Evolutionary conservation across 2,329 filamentous ascomycete genomes (phyloP), one percentile per base, ranked within the genome.

Genomic region (Fusarium tanahbumbuense): DNA sequence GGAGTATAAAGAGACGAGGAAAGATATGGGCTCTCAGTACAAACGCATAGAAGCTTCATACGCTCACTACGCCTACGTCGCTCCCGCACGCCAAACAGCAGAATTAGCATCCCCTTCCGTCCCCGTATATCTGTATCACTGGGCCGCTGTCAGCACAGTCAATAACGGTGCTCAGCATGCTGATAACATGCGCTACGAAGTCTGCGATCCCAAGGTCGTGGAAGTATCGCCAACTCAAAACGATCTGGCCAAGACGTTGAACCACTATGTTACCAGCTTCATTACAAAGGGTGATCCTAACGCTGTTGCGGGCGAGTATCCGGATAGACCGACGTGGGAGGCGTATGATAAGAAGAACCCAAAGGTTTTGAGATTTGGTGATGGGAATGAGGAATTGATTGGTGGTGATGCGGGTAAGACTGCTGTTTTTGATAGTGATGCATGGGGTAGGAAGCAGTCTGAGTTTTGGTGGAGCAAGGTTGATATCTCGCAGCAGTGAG

Each of bases 41-140:
- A 87, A 85, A 60, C 85, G 86, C 4, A 78, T 86, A 5, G 85
- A 87, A 65, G 83, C 83, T 4, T 84, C 85, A 0, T 88, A 88
- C 46, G 85, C 81, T 0, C 83, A 88, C 62, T 88, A 86, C 54
- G 85, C 85, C 0, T 88, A 88, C 54, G 81, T 86, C 0, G 81
- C 83, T 1, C 85, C 86, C 0, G 85, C 85, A 0, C 80, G 84
- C 0, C 85, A 87, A 69, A 87, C 84, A 0, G 85, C 83, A 4
- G 67, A 73, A 8, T 41, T 76, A 0, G 74, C 73, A 0, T 70
- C 68, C 1, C 45, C 56, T 1, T 67, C 61, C 13, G 44, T 54
- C 0, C 75, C 75, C 0, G 72, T 75, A 1, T 76, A 72, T 16
- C 44, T 76, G 6, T 76, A 76, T 40, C 75, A 76, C 22, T 76